Evolutionary conservation across 2,329 filamentous ascomycete species (phyloP), one percentile per base, ranked within the genome.

Genomic region (Microdochium trichocladiopsis): DNA sequence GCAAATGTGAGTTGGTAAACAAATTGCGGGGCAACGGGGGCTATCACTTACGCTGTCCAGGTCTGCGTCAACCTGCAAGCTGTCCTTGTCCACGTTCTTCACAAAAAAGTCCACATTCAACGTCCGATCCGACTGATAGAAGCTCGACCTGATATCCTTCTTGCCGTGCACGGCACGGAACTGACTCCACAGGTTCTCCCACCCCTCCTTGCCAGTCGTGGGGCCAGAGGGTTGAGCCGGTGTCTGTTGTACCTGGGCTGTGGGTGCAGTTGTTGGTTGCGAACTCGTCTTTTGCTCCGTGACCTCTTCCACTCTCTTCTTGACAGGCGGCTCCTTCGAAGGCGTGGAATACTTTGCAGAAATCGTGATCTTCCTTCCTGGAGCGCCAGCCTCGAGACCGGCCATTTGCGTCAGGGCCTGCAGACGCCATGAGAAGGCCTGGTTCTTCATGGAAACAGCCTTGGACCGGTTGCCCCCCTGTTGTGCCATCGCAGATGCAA

Each of bases 401-500:
- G 72, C 69, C 67, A 83, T 62, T 23, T 63, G 62, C 0, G 58
- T 63, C 8, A 83, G 65, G n/a, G 72, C 69, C 62, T 79, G 75
- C 22, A 72, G 59, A 3, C 80, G 71, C 63, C 77, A 69, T 1
- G 69, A 66, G 50, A 72, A 71, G 1, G 75, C 77, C 28, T 69
- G 67, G 25, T 72, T 71, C 62, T 66, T 55, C 43, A 64, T 52
- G 2, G 59, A 54, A 0, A 18, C 55, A 24, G 62, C 57, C 51
- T 68, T 69, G 4, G 57, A 49, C 31, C 56, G 57, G 22, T 33
- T 47, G 14, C 22, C 8, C 2, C 22, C 23, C 23, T 60, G 59
- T 2, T 57, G 50, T 14, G 54, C 53, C n/a, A 62, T 52, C 2
- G 62, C 59, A 5, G 41, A 3, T 9, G 3, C 41, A 18, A 45